Conservation (phyloP, 345 rosid genomes). For the Acer negundo region DNA sequence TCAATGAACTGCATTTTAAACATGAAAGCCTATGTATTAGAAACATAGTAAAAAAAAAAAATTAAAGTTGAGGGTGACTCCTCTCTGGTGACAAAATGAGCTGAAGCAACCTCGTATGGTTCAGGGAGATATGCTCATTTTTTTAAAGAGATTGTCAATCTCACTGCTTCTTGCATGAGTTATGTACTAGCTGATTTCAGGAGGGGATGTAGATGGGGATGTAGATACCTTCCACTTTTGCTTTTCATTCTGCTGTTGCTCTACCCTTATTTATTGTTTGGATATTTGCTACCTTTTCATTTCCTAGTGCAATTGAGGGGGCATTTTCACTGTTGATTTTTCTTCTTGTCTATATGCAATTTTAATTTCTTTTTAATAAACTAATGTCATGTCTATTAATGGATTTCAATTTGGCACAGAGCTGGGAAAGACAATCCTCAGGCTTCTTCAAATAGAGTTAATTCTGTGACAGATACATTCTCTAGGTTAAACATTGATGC, state of each 20-base stretch:
- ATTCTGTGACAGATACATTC: conserved; percentile 46
- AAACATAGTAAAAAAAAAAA: neutral
- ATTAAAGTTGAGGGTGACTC: neutral
- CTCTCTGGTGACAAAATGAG: conserved; percentile 3
- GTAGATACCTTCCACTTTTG: neutral
- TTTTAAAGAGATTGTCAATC: neutral
- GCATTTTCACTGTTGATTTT: neutral
- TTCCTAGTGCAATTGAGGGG: neutral
- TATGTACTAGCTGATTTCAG: neutral
- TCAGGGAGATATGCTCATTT: neutral
- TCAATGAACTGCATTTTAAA: neutral
- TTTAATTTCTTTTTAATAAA: neutral
- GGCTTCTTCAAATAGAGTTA: conserved; percentile 44
- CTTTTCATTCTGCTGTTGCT: neutral
- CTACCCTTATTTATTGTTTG: neutral
- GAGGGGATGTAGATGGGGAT: neutral
- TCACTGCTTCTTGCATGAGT: neutral
- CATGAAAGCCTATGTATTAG: neutral
- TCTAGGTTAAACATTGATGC: conserved; percentile 53
- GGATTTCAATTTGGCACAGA: conserved; percentile 40
- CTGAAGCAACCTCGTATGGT: neutral
- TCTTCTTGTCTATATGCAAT: neutral
- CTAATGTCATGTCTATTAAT: neutral
- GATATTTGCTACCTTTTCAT: neutral
- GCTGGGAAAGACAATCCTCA: conserved; percentile 33